Evolutionary conservation across 495 filamentous ascomycete species (phyloP).

Genomic region (Podospora didyma): DNA sequence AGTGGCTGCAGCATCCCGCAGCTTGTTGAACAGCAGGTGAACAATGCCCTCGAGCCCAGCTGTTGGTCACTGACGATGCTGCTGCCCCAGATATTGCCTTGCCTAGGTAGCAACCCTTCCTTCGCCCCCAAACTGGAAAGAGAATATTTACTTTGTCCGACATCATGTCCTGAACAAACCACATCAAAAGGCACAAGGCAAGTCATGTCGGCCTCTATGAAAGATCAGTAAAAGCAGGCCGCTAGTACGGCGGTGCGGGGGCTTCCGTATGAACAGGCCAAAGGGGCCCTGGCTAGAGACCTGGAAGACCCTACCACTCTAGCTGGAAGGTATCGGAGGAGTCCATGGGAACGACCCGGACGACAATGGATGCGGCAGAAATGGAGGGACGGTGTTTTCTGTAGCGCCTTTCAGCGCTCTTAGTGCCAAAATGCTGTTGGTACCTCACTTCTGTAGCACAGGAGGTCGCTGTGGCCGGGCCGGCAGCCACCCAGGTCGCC

Average conservation of each 20-base stretch:
- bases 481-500: slow-evolving; percentile 7
- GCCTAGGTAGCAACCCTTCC: neutral
- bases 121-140: neutral
- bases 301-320: neutral
- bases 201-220: neutral
- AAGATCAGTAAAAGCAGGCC: neutral
- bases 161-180: too few species aligned
- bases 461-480: slow-evolving; percentile 3
- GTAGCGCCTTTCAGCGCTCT: neutral
- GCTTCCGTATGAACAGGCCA: too few species aligned
- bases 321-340: too few species aligned
- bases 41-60: too few species aligned
- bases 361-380: neutral
- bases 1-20: neutral
- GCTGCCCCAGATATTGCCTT: too few species aligned
- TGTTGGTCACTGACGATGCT: neutral
- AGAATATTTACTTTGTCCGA: too few species aligned
- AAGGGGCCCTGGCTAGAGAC: neutral
- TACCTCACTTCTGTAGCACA: too few species aligned
- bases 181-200: too few species aligned
- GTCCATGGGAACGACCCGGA: too few species aligned
- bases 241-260: neutral
- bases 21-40: too few species aligned
- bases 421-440: slow-evolving; percentile 16
- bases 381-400: neutral